Evolutionary conservation across 73 alveolate species (phyloP), one percentile per base, ranked within the genome.

Genomic region (Durusdinium trenchii): DNA sequence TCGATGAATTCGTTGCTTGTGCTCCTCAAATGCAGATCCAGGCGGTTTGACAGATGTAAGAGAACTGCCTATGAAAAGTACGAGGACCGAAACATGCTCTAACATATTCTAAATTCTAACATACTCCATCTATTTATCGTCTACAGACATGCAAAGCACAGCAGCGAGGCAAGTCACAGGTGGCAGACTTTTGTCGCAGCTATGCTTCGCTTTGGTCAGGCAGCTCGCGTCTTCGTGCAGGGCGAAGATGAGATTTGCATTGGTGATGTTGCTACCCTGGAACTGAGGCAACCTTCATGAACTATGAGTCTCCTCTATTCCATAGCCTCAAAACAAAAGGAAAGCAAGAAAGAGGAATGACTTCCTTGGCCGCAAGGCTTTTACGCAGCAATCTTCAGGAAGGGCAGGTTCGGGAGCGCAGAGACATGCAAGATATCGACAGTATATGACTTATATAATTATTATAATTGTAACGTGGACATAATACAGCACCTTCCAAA

Each of bases 1-100:
- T 91, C 76, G 98, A 91, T 71, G 98, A 91, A 89, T 91, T 91
- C 35, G 61, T 91, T 32, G 98, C 98, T 14, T 75, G 84, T 42
- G 98, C 89, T 23, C 98, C 98, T 28, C 87, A 76, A 40, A 91
- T 91, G 98, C 98, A 91, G 57, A 91, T 91, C 60, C 89, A 91
- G 98, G 98, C 45, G 73, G 36, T 0, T 4, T 30, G 54, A 75
- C 36, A 32, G 54, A n/a, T n/a, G n/a, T n/a, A n/a, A n/a, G n/a
- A n/a, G n/a, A n/a, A n/a, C n/a, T n/a, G n/a, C n/a, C n/a, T n/a
- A n/a, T n/a, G n/a, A n/a, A n/a, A n/a, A n/a, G n/a, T n/a, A n/a
- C n/a, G n/a, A n/a, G n/a, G n/a, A n/a, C n/a, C n/a, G n/a, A n/a
- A n/a, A n/a, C n/a, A n/a, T n/a, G n/a, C n/a, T n/a, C n/a, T n/a